Evolutionary conservation across 78 protist species (phyloP), one percentile per base, ranked within the genome.

Genomic region (Fonticula alba): DNA sequence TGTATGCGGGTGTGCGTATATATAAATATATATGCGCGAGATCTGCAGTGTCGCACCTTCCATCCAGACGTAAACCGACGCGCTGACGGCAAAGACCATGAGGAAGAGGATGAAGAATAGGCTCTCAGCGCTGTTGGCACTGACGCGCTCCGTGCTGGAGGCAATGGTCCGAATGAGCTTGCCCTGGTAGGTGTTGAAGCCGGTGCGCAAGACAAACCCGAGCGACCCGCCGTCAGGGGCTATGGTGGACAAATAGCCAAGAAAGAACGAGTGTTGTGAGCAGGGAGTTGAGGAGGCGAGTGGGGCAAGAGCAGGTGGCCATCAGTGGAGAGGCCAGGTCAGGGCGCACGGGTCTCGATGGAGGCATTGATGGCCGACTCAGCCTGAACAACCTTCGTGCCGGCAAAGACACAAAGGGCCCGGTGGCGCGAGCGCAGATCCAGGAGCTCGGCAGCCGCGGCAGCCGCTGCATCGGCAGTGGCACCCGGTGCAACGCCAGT

Each of bases 181-280:
- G 40, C 98, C 99, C 72, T 91, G 73, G 9, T 64, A 33, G 5
- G 98, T 92, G 50, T 74, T 67, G 65, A 84, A 92, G 14, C 98
- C 98, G 10, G 92, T 87, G 13, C 72, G 64, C 26, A 92, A 36
- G 3, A 86, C 96, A 35, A 51, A 57, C 4, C 68, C 91, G 4
- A 69, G 33, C 51, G 72, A 72, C 37, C 77, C 77, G 46, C 82
- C 82, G 38, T 73, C 76, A 0, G 75, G 79, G 24, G 72, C 55
- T 37, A 26, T n/a, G 9, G 54, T 49, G 57, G 35, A 13, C 6
- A 27, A 13, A 22, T 1, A 22, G 35, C 13, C 57, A 10, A 4
- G 54, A 13, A 7, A 43, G 11, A 43, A 43, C 11, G 49, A 1
- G 36, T 24, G n/a, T 54, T 54, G 5, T 67, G 66, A 1, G 49